These are phyloP conservation scores for Triticum turgidum DNA, from an alignment of 176 grass and related monocot genomes.

Conservation along the genomic window DNA sequence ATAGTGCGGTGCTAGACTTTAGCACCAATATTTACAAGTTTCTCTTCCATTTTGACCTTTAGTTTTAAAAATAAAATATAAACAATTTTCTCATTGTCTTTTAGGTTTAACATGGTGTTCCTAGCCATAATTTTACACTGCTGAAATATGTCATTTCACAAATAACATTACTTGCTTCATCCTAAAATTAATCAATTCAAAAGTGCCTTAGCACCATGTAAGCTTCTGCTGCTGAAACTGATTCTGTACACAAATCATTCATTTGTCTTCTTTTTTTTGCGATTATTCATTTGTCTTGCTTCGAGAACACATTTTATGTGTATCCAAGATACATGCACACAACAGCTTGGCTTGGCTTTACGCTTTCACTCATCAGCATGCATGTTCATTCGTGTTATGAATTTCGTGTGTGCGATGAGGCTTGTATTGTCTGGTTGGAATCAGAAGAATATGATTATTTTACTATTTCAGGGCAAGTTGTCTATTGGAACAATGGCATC, in stretches of 20 bases:
- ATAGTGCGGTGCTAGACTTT: neutral
- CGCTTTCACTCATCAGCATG: conserved; percentile 14
- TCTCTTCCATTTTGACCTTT: neutral
- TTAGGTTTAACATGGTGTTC: neutral
- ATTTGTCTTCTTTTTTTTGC: neutral
- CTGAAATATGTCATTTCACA: neutral
- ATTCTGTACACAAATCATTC: neutral
- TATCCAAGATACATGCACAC: neutral
- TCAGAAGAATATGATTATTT: conserved; percentile 24
- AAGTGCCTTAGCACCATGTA: neutral
- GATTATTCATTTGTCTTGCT: neutral
- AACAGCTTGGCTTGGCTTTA: neutral
- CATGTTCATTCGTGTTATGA: conserved; percentile 1
- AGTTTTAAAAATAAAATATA: neutral
- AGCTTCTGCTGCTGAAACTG: neutral
- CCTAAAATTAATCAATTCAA: neutral
- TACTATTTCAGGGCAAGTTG: conserved; percentile 81
- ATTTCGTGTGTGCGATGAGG: neutral
- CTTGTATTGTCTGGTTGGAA: conserved; percentile 13
- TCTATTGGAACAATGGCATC: conserved; percentile 92
- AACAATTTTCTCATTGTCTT: neutral
- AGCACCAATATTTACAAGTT: neutral
- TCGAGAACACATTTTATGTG: neutral
- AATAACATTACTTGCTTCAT: neutral
- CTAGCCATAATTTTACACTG: neutral